Evolutionary conservation across 2,329 filamentous ascomycete genomes (phyloP), one percentile per base, ranked within the genome.

Genomic region (Penicillium sp.): DNA sequence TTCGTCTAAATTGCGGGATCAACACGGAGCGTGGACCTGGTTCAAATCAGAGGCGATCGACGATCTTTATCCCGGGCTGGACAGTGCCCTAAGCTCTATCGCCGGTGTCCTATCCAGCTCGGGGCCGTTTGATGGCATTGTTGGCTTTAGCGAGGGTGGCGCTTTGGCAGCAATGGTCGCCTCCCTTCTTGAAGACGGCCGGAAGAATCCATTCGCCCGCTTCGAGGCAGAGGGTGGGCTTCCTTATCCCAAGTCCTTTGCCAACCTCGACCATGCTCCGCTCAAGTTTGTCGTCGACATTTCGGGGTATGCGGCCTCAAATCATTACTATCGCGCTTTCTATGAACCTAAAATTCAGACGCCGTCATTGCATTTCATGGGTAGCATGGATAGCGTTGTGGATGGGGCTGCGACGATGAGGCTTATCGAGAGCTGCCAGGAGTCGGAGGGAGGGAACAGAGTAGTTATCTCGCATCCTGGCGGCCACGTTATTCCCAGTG

Each of bases 81-180:
- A 38, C 6, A 23, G 11, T 17, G 13, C 17, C 15, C 16, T 43
- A 10, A 11, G 15, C 9, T 7, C 9, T 11, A 34, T 43, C 15
- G 34, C 29, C 1, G 18, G 29, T 10, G 21, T 38, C 10, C 15
- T 43, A 11, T 30, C 26, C 7, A 13, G 9, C 2, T 43, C 40
- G 2, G 40, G 40, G 14, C 40, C 40, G 7, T 38, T 38, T 7
- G 40, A 43, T 21, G 40, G 40, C 1, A n/a, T 38, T 7, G 15
- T 43, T 33, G 40, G 40, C n/a, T 43, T 43, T n/a, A 43, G 40
- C 16, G 27, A 43, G 13, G 40, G 40, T 2, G 40, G 21, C 4
- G 40, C 40, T 19, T 25, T 33, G 10, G 40, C 30, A 4, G 21
- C 15, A 1, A 43, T 43, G 34, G 28, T 38, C 9, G 30, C 35